Conservation (phyloP, 805 yeast species). For the Candida pseudofarinosa region DNA sequence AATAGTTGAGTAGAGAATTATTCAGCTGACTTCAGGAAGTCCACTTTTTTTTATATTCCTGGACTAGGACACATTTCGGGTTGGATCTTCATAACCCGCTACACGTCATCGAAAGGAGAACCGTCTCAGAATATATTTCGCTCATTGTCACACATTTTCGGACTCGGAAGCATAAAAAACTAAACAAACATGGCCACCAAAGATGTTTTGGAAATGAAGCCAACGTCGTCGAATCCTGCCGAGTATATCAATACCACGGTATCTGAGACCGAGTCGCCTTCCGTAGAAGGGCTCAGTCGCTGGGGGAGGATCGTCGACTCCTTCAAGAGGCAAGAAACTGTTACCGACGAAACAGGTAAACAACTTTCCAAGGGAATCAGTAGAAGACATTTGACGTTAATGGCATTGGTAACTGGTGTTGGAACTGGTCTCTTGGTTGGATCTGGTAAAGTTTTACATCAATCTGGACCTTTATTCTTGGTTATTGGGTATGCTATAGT, state of each 20-base stretch:
- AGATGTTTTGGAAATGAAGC: slow-evolving; percentile 13
- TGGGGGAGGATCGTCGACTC: slow-evolving; percentile 29
- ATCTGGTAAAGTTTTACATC: slow-evolving; percentile 30
- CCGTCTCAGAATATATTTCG: too few species aligned
- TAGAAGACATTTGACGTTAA: slow-evolving; percentile 36
- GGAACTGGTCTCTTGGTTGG: slow-evolving; percentile 45
- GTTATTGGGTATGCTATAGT: slow-evolving; percentile 31
- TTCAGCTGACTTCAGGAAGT: too few species aligned
- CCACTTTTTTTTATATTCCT: too few species aligned
- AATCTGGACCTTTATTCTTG: slow-evolving; percentile 36
- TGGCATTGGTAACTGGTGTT: slow-evolving; percentile 36
- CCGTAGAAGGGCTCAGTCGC: slow-evolving; percentile 6
- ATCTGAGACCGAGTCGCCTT: slow-evolving; percentile 12
- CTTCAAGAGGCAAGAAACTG: slow-evolving; percentile 16
- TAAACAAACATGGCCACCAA: slow-evolving; percentile 2
- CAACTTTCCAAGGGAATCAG: slow-evolving; percentile 28
- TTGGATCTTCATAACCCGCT: too few species aligned
- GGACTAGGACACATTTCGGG: too few species aligned
- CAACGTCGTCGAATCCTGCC: slow-evolving; percentile 14
- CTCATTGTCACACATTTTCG: too few species aligned
- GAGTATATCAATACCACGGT: slow-evolving; percentile 5
- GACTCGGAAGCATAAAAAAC: too few species aligned
- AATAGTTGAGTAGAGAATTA: too few species aligned
- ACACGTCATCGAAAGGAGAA: too few species aligned
- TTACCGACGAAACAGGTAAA: slow-evolving; percentile 19